phyloP scores from a whole-genome alignment of 345 rosid genomes.

The Linum tenue region DNA sequence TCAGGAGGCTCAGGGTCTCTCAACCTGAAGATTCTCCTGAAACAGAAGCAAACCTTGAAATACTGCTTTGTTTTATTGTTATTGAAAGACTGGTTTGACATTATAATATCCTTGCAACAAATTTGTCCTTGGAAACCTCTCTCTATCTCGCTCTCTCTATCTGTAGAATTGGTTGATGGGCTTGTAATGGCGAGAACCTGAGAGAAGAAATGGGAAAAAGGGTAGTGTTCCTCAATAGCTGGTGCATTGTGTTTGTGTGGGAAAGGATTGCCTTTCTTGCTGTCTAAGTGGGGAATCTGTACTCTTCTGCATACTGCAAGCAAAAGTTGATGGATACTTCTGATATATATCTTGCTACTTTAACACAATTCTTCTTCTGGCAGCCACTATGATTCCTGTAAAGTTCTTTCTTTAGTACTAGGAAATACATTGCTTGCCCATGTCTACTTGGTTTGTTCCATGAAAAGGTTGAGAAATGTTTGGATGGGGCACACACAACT shows the following conservation, averaged over 20 bases:
- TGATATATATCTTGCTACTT: neutral
- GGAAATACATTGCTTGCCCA: neutral
- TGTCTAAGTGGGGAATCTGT: neutral
- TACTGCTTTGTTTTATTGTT: constrained; percentile 9
- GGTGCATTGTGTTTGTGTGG: neutral
- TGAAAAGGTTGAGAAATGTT: neutral
- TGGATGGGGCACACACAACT: neutral
- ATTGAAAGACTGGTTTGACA: neutral
- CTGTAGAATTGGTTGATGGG: neutral
- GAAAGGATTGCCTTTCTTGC: neutral
- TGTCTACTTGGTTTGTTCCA: neutral
- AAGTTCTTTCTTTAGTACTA: neutral
- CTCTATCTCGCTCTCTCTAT: too few relatives aligned
- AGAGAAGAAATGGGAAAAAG: too few relatives aligned
- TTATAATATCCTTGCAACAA: neutral
- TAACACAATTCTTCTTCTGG: neutral
- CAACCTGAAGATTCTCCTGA: constrained; percentile 40
- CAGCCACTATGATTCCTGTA: neutral
- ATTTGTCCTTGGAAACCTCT: neutral
- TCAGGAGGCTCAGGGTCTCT: constrained; percentile 33
- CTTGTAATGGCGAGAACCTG: too few relatives aligned
- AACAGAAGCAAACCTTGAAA: constrained; percentile 42
- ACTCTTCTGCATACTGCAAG: neutral
- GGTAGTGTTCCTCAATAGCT: neutral
- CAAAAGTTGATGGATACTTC: neutral